phyloP scores from a whole-genome alignment of 805 yeast species.

The Ogataea degrootiae region DNA sequence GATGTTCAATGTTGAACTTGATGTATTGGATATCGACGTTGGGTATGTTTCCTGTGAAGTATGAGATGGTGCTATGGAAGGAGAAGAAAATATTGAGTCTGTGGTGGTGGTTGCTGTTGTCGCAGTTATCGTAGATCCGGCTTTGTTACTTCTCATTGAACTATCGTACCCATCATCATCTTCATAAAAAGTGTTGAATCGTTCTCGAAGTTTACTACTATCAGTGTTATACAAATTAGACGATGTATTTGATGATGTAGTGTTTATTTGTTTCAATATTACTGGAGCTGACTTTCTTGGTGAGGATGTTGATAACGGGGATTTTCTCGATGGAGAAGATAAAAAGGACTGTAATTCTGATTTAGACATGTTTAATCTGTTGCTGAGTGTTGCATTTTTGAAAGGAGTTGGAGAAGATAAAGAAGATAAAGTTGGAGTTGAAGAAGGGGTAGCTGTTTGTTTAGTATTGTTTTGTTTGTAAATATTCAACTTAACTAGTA shows the following conservation, averaged over 20 bases:
- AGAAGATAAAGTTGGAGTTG: not conserved
- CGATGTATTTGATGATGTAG: constrained; percentile 15
- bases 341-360: not conserved
- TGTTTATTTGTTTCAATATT: not conserved
- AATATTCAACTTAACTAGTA: not conserved
- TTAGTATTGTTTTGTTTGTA: not conserved
- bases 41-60: too few species aligned
- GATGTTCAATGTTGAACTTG: too few species aligned
- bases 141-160: too few species aligned
- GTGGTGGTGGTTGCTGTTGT: too few species aligned
- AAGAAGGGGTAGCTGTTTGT: not conserved
- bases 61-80: too few species aligned
- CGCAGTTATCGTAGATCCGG: too few species aligned
- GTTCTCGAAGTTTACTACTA: constrained; percentile 6
- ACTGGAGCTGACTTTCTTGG: not conserved
- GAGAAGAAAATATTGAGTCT: too few species aligned
- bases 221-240: not conserved
- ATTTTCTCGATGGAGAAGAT: not conserved
- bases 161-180: constrained; percentile 20
- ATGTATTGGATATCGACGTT: too few species aligned
- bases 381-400: not conserved
- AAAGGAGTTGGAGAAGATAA: too few species aligned
- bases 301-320: not conserved
- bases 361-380: not conserved
- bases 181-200: constrained; percentile 14